Conservation (phyloP, 2,329 filamentous ascomycete genomes). For the Claviceps sp. region DNA sequence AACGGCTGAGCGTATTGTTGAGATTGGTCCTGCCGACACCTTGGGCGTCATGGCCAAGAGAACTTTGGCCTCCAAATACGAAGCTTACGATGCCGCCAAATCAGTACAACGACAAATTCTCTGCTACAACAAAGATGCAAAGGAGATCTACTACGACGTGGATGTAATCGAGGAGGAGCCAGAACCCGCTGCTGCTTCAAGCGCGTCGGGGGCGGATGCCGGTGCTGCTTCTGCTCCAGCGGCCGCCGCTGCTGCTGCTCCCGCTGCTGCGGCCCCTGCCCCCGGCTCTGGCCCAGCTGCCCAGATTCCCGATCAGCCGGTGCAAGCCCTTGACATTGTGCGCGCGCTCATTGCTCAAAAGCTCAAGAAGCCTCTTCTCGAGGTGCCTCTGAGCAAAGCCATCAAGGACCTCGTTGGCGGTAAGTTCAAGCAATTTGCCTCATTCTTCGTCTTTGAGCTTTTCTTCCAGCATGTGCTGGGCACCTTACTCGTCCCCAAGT, state of each 20-base stretch:
- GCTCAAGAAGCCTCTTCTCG: constrained; percentile 82
- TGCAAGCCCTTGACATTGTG: constrained; percentile 81
- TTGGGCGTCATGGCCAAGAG: constrained; percentile 95
- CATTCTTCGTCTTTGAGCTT: neutral
- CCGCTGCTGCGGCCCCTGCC: constrained; percentile 44
- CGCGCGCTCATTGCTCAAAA: constrained; percentile 88
- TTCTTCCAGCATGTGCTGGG: neutral
- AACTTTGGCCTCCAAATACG: constrained; percentile 91
- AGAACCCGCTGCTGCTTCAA: constrained; percentile 40
- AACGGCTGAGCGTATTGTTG: constrained; percentile 91
- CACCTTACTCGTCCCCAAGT: neutral
- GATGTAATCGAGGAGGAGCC: constrained; percentile 89
- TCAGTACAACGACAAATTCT: constrained; percentile 95
- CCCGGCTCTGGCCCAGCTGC: constrained; percentile 75
- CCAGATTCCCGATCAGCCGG: constrained; percentile 72
- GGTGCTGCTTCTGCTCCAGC: constrained; percentile 40
- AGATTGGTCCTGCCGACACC: constrained; percentile 93
- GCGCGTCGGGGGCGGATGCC: constrained; percentile 35
- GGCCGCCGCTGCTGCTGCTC: constrained; percentile 33
- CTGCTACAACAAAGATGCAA: constrained; percentile 98
- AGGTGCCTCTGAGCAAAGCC: constrained; percentile 87
- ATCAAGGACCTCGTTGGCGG: constrained; percentile 98
- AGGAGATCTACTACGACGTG: constrained; percentile 98
- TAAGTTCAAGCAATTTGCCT: constrained; percentile 32
- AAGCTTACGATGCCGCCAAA: constrained; percentile 94